These are phyloP conservation scores for Arabidopsis hybrid DNA, from an alignment of 441 rosid species.

Conservation along the genomic window DNA sequence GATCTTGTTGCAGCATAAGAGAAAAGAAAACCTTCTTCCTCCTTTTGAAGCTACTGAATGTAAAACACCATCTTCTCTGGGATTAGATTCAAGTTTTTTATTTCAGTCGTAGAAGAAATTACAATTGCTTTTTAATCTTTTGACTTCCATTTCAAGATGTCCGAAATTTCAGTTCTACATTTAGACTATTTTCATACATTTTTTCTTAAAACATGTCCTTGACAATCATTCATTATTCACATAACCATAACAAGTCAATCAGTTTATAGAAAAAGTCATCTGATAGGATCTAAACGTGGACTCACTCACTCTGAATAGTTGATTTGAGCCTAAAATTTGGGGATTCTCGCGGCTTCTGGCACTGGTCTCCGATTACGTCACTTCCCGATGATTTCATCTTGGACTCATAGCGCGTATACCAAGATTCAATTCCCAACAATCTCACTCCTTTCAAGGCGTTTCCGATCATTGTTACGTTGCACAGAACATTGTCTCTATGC, in stretches of 20 bases:
- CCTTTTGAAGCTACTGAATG: slow-evolving; percentile 23
- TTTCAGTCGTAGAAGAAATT: slow-evolving; percentile 15
- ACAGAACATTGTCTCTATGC: neutral
- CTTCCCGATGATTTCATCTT: neutral
- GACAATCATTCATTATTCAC: no score
- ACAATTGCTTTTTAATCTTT: neutral
- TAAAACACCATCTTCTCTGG: slow-evolving; percentile 32
- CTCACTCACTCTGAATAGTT: no score
- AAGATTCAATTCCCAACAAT: neutral
- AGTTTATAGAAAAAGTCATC: no score
- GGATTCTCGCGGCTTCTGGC: neutral
- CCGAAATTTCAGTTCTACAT: neutral
- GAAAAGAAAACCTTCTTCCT: slow-evolving; percentile 39
- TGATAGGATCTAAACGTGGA: no score
- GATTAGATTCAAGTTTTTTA: neutral
- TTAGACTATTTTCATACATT: no score
- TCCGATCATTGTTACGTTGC: neutral
- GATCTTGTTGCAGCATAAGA: slow-evolving; percentile 77
- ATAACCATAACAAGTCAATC: no score
- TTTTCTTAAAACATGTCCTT: neutral
- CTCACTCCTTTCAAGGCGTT: neutral
- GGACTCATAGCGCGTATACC: neutral
- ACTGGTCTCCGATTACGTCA: neutral
- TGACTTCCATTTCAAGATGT: neutral
- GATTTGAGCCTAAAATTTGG: neutral